phyloP scores from a whole-genome alignment of 2,329 filamentous ascomycete species.

The Gnomoniopsis sp. region DNA sequence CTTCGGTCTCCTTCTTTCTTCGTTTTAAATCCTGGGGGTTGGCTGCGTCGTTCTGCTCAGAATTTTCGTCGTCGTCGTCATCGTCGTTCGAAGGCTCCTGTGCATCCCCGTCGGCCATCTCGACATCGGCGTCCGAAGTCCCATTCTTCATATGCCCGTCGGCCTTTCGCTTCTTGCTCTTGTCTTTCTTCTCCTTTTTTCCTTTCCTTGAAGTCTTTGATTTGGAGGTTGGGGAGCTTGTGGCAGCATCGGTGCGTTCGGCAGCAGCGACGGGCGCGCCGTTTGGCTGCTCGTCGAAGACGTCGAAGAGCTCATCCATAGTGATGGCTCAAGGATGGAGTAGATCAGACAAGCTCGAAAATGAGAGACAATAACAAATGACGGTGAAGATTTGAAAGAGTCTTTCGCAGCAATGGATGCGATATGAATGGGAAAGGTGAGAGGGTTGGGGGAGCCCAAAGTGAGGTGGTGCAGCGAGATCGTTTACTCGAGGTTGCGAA shows the following conservation, averaged over 20 bases:
- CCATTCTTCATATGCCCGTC: constrained; percentile 71
- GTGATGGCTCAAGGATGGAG: constrained; percentile 6
- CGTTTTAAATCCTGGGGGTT: constrained; percentile 58
- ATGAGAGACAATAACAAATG: no score
- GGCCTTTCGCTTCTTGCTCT: constrained; percentile 81
- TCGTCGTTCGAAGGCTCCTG: constrained; percentile 34
- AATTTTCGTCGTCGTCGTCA: constrained; percentile 34
- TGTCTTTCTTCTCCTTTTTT: constrained; percentile 44
- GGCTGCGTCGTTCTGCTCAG: constrained; percentile 28
- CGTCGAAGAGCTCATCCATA: constrained; percentile 80
- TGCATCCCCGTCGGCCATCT: constrained; percentile 41
- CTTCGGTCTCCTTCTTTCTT: constrained; percentile 59
- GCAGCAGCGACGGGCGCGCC: constrained; percentile 39
- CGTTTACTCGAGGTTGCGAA: background rate
- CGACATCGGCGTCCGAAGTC: constrained; percentile 34
- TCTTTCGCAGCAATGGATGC: background rate
- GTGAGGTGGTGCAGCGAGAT: background rate
- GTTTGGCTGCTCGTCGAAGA: constrained; percentile 68
- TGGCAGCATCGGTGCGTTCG: constrained; percentile 38
- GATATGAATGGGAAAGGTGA: background rate
- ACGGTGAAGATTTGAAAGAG: no score
- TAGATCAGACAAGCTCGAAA: background rate
- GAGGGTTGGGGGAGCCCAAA: background rate
- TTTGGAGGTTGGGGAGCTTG: constrained; percentile 10
- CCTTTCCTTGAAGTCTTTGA: constrained; percentile 30